Evolutionary conservation across 208 protist species (phyloP).

Genomic region (Leishmania tarentolae): DNA sequence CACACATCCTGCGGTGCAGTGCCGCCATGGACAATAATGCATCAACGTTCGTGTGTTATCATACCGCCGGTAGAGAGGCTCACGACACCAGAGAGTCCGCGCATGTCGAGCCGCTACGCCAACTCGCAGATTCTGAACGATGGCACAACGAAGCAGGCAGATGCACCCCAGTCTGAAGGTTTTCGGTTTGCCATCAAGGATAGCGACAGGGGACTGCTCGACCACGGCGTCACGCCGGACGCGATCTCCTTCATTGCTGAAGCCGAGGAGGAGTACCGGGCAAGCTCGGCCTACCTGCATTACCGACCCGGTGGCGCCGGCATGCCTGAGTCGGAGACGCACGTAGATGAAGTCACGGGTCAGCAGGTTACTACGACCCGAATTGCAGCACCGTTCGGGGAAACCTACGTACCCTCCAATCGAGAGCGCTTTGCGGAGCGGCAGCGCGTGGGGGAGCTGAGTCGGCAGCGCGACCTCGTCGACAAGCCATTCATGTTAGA

Average conservation of each 20-base stretch:
- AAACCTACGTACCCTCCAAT: slow-evolving; percentile 64
- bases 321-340: slow-evolving; percentile 30
- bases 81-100: slow-evolving; percentile 11
- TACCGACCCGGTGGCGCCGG: slow-evolving; percentile 22
- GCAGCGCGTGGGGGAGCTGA: slow-evolving; percentile 61
- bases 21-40: not conserved
- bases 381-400: slow-evolving; percentile 71
- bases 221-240: slow-evolving; percentile 72
- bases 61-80: slow-evolving; percentile 49
- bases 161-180: not conserved
- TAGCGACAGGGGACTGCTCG: slow-evolving; percentile 55
- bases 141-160: not conserved
- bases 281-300: slow-evolving; percentile 56
- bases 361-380: slow-evolving; percentile 30
- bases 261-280: slow-evolving; percentile 72
- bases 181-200: slow-evolving; percentile 62
- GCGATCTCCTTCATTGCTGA: slow-evolving; percentile 63
- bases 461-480: slow-evolving; percentile 24
- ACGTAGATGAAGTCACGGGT: slow-evolving; percentile 36
- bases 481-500: slow-evolving; percentile 51
- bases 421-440: slow-evolving; percentile 60
- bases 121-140: not conserved
- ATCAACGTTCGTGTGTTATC: slow-evolving; percentile 10
- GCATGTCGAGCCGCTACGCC: slow-evolving; percentile 25
- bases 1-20: not conserved